Evolutionary conservation across 2,329 filamentous ascomycete genomes (phyloP), one percentile per base, ranked within the genome.

Genomic region (Cytospora paraplurivora): DNA sequence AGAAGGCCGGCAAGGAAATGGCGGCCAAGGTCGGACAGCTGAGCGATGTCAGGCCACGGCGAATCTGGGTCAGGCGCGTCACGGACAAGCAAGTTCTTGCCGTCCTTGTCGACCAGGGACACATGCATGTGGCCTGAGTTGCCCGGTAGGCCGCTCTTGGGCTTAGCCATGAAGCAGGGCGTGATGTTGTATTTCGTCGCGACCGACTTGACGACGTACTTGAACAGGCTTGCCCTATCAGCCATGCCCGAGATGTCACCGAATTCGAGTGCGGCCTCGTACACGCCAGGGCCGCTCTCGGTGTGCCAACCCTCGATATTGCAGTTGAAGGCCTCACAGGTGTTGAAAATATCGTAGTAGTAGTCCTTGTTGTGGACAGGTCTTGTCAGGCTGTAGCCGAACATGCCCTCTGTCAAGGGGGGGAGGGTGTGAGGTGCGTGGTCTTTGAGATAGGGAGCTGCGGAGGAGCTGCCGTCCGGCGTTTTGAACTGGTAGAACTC

Each of bases 161-260:
- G 95, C 77, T 99, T 99, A 17, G 95, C 95, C 95, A 99, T 99
- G 81, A 99, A 99, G 76, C 92, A 96, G 0, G 95, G 95, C 0
- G 92, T 97, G 73, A 99, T 96, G 69, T 92, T 92, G 74, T 93
- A 91, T 72, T 92, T 90, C 62, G 87, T 90, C 52, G 91, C 92
- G 47, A 97, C 86, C 11, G 92, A 93, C 78, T 97, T 97, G 68
- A 97, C 93, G 21, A 90, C 88, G 70, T 96, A 89, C 83, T 99
- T 99, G 87, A 98, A 99, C 41, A 99, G 80, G 35, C 88, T 88
- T 33, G 93, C 93, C 69, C 90, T 89, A 75, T 99, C 95, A 1
- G 95, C 95, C 92, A 97, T 97, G 68, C 90, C 84, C 41, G 85
- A 85, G 67, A 95, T 90, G 74, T 97, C 91, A 59, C 90, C 91